phyloP scores from a whole-genome alignment of 768 basidiomycete genomes.

The Lyophyllum decastes region DNA sequence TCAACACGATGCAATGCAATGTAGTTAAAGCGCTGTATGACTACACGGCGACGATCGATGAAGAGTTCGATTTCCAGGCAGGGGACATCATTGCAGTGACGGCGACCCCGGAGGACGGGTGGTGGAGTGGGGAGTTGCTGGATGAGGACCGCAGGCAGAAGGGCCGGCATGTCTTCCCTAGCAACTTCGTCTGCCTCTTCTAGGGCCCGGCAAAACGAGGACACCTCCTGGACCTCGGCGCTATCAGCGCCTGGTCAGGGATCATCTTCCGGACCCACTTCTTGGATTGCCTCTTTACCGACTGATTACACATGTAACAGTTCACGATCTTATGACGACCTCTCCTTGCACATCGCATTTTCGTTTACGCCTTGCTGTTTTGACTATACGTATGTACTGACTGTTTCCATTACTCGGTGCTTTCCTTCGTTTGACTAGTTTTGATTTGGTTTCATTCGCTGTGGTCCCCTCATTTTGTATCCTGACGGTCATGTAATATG shows the following conservation, averaged over 20 bases:
- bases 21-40: constrained; percentile 94
- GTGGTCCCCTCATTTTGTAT: too few species aligned
- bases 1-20: too few species aligned
- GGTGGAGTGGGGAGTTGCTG: constrained; percentile 94
- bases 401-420: neutral
- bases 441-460: neutral
- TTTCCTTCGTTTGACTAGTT: neutral
- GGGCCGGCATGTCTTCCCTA: constrained; percentile 82
- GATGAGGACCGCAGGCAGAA: constrained; percentile 71
- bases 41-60: constrained; percentile 80
- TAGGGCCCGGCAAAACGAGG: too few species aligned
- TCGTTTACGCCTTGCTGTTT: neutral
- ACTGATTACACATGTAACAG: too few species aligned
- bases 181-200: constrained; percentile 85
- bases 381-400: neutral
- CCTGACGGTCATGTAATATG: too few species aligned
- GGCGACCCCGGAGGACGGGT: constrained; percentile 91
- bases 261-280: too few species aligned
- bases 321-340: neutral
- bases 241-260: too few species aligned
- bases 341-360: neutral
- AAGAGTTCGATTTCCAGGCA: constrained; percentile 95
- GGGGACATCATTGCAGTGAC: constrained; percentile 97
- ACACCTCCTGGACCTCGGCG: too few species aligned
- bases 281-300: too few species aligned